A percentile compares a stretch with the other conserved stretches of the same genome.
Conservation (phyloP, 495 filamentous ascomycete genomes). For the Penicillium coffeae region DNA sequence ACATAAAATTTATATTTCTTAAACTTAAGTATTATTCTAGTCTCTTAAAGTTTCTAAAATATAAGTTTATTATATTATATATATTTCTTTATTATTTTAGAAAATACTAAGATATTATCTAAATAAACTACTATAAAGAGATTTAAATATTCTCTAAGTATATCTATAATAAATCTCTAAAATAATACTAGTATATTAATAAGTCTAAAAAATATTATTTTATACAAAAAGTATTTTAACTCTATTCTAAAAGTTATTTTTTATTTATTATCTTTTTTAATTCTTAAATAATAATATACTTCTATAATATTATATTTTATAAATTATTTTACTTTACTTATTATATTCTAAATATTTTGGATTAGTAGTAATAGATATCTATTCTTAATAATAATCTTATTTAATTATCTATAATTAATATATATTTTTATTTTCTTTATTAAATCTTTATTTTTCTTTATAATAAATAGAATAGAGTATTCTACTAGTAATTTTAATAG, state of each 20-base stretch:
- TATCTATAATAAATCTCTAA: conserved; percentile 4
- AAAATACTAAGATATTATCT: conserved; percentile 16
- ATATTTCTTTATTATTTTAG: conserved; percentile 8
- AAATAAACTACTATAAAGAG: conserved; percentile 6
- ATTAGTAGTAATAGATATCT: conserved; percentile 20
- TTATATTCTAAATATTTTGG: conserved; percentile 13
- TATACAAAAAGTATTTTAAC: conserved; percentile 12
- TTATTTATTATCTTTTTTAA: conserved; percentile 12
- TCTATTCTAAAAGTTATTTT: conserved; percentile 18
- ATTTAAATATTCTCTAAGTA: conserved; percentile 8
- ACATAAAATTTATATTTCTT: conserved; percentile 2
- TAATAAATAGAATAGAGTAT: conserved; percentile 20
- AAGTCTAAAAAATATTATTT: conserved; percentile 15
- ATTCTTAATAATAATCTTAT: conserved; percentile 24
- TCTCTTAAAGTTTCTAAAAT: not conserved
- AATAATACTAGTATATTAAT: conserved; percentile 14
- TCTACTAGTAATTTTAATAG: conserved; percentile 3
- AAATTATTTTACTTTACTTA: conserved; percentile 20
- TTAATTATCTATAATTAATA: conserved; percentile 23
- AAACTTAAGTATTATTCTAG: not conserved
- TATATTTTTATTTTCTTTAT: conserved; percentile 7
- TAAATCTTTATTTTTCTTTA: conserved; percentile 21
- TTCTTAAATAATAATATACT: conserved; percentile 12
- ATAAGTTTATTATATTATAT: conserved; percentile 4
- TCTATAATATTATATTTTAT: conserved; percentile 23